These are phyloP conservation scores for Sugiyamaella americana DNA, from an alignment of 805 yeast species.

Conservation along the genomic window DNA sequence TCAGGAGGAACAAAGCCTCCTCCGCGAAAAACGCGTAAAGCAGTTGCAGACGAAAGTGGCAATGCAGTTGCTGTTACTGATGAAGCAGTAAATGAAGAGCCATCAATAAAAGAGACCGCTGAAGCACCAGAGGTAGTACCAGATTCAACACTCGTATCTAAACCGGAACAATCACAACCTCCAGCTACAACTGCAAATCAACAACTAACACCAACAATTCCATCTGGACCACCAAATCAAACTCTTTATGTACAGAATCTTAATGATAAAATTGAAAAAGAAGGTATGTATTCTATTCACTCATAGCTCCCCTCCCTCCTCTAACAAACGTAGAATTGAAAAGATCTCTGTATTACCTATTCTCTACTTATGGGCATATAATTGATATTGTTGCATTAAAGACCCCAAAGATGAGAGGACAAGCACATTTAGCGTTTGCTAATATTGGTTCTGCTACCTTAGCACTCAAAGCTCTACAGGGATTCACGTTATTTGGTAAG, in stretches of 20 bases:
- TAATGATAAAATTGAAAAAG: constrained; percentile 32
- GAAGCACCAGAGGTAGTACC: neutral
- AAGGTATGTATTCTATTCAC: constrained; percentile 25
- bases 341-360: constrained; percentile 32
- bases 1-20: constrained; percentile 2
- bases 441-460: constrained; percentile 26
- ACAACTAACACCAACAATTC: neutral
- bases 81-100: neutral
- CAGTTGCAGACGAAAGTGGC: neutral
- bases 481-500: constrained; percentile 32
- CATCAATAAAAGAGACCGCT: neutral
- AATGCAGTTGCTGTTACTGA: neutral
- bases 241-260: constrained; percentile 37
- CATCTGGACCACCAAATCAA: constrained; percentile 18
- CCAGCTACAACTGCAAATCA: neutral
- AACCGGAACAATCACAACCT: neutral
- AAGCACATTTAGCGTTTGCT: constrained; percentile 36
- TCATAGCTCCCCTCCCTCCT: no score
- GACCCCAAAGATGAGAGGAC: constrained; percentile 38
- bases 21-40: constrained; percentile 10
- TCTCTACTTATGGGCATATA: constrained; percentile 35
- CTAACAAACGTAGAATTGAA: constrained; percentile 28
- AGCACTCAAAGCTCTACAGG: constrained; percentile 31
- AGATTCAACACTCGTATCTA: neutral
- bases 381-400: constrained; percentile 33